Conservation (phyloP, 2,329 filamentous ascomycete species). For the Fusarium sp. region DNA sequence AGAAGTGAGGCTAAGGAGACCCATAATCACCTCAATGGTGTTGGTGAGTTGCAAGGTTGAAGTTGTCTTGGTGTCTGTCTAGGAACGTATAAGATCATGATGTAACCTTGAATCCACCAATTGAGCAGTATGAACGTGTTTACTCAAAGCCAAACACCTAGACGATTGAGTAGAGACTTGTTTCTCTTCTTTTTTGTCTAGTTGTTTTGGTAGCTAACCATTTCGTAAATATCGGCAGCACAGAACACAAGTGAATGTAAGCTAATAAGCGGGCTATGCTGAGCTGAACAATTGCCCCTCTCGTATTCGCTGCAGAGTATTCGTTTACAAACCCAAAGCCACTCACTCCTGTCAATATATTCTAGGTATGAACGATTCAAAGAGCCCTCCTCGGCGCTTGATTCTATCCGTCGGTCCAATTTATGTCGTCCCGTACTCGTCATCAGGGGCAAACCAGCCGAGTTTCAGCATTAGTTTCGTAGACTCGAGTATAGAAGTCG, state of each 20-base stretch:
- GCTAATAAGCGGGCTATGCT: neutral
- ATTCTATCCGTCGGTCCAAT: conserved; percentile 19
- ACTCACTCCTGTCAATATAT: neutral
- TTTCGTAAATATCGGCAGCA: neutral
- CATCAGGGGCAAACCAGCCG: conserved; percentile 19
- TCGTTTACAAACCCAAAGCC: neutral
- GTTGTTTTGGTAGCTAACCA: neutral
- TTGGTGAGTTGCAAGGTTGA: conserved; percentile 10
- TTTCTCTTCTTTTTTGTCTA: neutral
- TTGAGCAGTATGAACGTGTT: conserved; percentile 1
- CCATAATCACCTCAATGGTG: conserved; percentile 19
- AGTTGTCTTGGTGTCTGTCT: conserved; percentile 17
- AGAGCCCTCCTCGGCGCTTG: neutral
- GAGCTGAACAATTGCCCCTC: neutral
- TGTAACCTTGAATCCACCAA: conserved; percentile 22
- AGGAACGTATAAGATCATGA: conserved; percentile 12
- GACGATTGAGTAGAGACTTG: neutral
- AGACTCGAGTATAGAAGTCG: conserved; percentile 6
- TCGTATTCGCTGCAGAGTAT: conserved; percentile 27
- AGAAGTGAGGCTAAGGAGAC: conserved; percentile 26
- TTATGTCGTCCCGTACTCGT: conserved; percentile 4
- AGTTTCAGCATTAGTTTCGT: conserved; percentile 32
- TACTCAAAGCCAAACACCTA: neutral
- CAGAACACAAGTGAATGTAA: neutral
- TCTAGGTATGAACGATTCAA: neutral